Conservation (phyloP, 176 grass and related monocot genomes). For the Ensete glaucum region DNA sequence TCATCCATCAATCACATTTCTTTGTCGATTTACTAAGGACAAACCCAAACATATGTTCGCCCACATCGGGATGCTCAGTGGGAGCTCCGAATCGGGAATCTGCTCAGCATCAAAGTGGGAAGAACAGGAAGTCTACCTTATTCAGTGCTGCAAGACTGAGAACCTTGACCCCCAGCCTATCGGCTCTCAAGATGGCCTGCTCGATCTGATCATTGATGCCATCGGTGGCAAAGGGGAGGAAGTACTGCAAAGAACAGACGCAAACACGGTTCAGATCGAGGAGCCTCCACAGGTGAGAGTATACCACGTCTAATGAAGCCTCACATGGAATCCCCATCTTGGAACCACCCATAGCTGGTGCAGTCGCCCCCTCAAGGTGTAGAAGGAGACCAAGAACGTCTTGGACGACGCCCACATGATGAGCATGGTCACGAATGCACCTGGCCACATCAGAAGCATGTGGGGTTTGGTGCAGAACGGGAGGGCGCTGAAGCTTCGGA, state of each 20-base stretch:
- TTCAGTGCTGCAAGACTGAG: constrained; percentile 88
- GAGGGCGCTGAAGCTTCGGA: constrained; percentile 33
- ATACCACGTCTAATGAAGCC: too few relatives aligned
- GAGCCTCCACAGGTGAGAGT: too few relatives aligned
- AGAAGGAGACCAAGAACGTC: constrained; percentile 61
- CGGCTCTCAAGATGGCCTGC: constrained; percentile 57
- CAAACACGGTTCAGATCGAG: neutral
- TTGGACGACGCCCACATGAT: constrained; percentile 66
- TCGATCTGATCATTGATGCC: constrained; percentile 89
- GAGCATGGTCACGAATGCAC: constrained; percentile 47
- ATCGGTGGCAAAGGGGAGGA: constrained; percentile 62
- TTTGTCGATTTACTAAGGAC: too few relatives aligned
- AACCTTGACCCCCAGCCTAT: constrained; percentile 77
- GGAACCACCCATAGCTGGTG: constrained; percentile 69
- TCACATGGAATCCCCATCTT: constrained; percentile 18
- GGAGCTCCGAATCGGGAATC: too few relatives aligned
- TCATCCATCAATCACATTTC: too few relatives aligned
- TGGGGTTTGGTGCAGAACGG: constrained; percentile 33
- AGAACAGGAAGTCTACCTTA: constrained; percentile 37
- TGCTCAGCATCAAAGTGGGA: too few relatives aligned
- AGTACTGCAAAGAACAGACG: constrained; percentile 38
- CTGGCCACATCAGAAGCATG: constrained; percentile 38
- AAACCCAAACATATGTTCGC: too few relatives aligned
- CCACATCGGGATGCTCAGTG: too few relatives aligned
- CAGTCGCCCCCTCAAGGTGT: constrained; percentile 40